Evolutionary conservation across 1,284 basidiomycete genomes (phyloP), one percentile per base, ranked within the genome.

Genomic region (Cutaneotrichosporon arboriforme): DNA sequence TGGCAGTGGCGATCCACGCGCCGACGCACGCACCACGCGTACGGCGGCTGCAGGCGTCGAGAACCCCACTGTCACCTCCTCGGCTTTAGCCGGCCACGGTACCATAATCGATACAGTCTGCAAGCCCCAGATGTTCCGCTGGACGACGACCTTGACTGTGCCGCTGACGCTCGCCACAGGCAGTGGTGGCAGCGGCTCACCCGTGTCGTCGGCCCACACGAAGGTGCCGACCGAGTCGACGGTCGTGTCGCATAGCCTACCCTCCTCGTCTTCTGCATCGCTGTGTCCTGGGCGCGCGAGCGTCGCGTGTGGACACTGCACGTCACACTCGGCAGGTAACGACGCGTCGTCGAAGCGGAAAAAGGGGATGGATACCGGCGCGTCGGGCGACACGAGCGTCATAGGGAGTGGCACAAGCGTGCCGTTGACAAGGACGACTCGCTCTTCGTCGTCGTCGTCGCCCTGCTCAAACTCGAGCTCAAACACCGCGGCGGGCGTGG

Each of bases 291-390:
- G 23, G 4, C 20, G 23, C 12, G 4, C 4, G 21, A 55, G 50
- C 1, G 37, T 34, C 3, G 54, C 54, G 5, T 41, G 20, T 4
- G 49, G 48, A 22, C 57, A 59, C 9, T 26, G 17, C 14, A 59
- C 48, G 4, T 49, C 33, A 4, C 37, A 51, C 15, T 44, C 22
- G 9, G 36, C 17, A 4, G 57, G 57, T 14, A 59, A 41, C 0
- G 45, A 23, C 8, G 49, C n/a, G 20, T 57, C 53, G 10, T 60
- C 57, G 17, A 65, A 46, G 10, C 53, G 54, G 33, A 69, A 38
- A 40, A 67, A 62, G 4, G 69, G 69, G 23, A 72, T 59, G 4
- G 46, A 26, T 10, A 66, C 39, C 2, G 62, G 61, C 8, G 61
- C 44, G 8, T 51, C 39, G 2, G 63, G 52, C 13, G 52, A 50